Percentiles rank a stretch among this genome's conserved stretches.
These are phyloP conservation scores for Cadophora sp. DNA, from an alignment of 2,329 filamentous ascomycete species.

Conservation along the genomic window DNA sequence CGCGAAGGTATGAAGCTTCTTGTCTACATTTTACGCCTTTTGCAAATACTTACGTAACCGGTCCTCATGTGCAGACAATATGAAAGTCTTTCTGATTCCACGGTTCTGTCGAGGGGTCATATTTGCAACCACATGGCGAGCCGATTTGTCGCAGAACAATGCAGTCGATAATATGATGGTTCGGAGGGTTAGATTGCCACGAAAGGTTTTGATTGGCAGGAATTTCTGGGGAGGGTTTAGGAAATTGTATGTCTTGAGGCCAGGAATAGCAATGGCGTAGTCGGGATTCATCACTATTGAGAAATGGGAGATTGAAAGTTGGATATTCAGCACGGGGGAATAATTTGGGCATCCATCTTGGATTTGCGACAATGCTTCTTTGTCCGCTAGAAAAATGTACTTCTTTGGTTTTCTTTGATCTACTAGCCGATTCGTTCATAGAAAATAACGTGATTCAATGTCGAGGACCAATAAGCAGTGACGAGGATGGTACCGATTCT, in stretches of 20 bases:
- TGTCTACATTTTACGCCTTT: too few relatives aligned
- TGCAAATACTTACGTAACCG: too few relatives aligned
- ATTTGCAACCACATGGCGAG: neutral
- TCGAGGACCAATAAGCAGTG: too few relatives aligned
- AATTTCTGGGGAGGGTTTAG: neutral
- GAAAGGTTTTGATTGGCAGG: constrained; percentile 8
- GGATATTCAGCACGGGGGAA: neutral
- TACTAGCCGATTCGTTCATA: too few relatives aligned
- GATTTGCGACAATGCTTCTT: too few relatives aligned
- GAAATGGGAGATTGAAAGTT: too few relatives aligned
- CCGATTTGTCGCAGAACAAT: neutral
- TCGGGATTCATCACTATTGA: neutral
- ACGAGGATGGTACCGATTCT: too few relatives aligned
- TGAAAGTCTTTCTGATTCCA: neutral
- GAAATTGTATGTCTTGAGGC: constrained; percentile 7
- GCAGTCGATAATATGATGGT: neutral
- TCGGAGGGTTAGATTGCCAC: neutral
- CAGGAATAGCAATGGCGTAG: neutral
- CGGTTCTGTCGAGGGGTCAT: neutral
- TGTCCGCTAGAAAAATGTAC: too few relatives aligned
- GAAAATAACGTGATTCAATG: too few relatives aligned
- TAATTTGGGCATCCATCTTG: neutral
- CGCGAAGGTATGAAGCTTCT: neutral
- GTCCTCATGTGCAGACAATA: neutral
- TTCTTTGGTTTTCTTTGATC: too few relatives aligned